phyloP scores from a whole-genome alignment of 352 stramenopile species.

The Albugo candida region DNA sequence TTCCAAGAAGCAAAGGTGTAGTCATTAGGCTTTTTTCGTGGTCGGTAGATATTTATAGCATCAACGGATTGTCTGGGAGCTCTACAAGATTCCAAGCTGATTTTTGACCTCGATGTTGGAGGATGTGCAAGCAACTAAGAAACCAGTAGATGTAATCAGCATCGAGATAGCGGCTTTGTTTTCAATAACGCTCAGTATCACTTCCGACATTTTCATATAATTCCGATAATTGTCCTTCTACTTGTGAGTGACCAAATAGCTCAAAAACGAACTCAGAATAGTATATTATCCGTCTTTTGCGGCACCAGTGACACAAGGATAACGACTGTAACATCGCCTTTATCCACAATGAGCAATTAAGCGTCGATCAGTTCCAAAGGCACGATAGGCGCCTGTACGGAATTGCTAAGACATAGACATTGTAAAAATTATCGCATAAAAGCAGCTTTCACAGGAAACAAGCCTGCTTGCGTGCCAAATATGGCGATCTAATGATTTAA shows the following conservation, averaged over 20 bases:
- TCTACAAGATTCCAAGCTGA: slow-evolving; percentile 21
- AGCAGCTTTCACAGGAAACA: slow-evolving; percentile 44
- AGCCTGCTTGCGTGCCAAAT: slow-evolving; percentile 76
- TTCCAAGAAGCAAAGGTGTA: slow-evolving; percentile 79
- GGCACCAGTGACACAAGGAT: slow-evolving; percentile 81
- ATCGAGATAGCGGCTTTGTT: slow-evolving; percentile 20
- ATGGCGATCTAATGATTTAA: slow-evolving; percentile 85
- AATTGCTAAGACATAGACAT: too few species aligned
- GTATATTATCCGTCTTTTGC: slow-evolving; percentile 86
- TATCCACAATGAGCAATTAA: slow-evolving; percentile 83
- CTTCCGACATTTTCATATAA: slow-evolving; percentile 55
- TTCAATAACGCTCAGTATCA: slow-evolving; percentile 31
- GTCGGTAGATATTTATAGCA: slow-evolving; percentile 33
- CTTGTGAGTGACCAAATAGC: slow-evolving; percentile 56
- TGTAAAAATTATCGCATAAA: not conserved
- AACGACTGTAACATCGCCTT: slow-evolving; percentile 75
- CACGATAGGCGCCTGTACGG: slow-evolving; percentile 22
- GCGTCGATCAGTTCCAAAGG: slow-evolving; percentile 74
- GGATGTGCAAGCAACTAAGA: too few species aligned
- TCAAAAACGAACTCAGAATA: slow-evolving; percentile 83
- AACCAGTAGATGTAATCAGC: slow-evolving; percentile 15
- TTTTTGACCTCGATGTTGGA: not conserved
- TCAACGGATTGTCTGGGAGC: slow-evolving; percentile 33
- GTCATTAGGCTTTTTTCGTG: slow-evolving; percentile 58
- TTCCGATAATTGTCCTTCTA: slow-evolving; percentile 75